Conservation (phyloP, 495 filamentous ascomycete genomes). For the Penicillium samsonianum region DNA sequence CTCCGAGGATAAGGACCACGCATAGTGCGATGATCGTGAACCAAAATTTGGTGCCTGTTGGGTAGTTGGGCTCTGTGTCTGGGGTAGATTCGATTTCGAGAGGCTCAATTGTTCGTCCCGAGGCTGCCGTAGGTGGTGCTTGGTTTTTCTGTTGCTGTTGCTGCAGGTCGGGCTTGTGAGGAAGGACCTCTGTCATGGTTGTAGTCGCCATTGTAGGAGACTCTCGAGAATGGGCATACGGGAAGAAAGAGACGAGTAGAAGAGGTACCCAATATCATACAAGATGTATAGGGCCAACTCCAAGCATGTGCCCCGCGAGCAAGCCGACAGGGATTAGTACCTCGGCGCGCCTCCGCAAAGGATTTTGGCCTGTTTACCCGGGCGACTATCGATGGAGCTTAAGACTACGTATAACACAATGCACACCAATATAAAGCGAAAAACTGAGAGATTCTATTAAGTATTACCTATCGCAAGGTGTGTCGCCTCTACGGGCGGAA, state of each 20-base stretch:
- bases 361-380: background rate
- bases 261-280: background rate
- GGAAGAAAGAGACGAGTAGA: background rate
- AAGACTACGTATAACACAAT: background rate
- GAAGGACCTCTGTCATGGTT: no score
- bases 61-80: conserved; percentile 10
- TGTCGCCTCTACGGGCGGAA: conserved; percentile 24
- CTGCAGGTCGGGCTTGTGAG: no score
- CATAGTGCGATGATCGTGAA: conserved; percentile 17
- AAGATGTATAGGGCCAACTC: background rate
- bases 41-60: conserved; percentile 24
- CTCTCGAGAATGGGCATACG: background rate
- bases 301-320: background rate
- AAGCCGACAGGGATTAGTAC: no score
- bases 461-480: conserved; percentile 37
- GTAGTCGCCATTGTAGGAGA: background rate
- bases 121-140: background rate
- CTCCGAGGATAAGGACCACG: conserved; percentile 16
- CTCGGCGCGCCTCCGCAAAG: no score
- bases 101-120: background rate
- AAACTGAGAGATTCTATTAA: conserved; percentile 38
- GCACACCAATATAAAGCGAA: conserved; percentile 9
- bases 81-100: background rate
- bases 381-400: background rate
- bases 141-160: no score